These are phyloP conservation scores for Candida pseudocylindracea DNA, from an alignment of 1,139 yeast species.

Conservation along the genomic window DNA sequence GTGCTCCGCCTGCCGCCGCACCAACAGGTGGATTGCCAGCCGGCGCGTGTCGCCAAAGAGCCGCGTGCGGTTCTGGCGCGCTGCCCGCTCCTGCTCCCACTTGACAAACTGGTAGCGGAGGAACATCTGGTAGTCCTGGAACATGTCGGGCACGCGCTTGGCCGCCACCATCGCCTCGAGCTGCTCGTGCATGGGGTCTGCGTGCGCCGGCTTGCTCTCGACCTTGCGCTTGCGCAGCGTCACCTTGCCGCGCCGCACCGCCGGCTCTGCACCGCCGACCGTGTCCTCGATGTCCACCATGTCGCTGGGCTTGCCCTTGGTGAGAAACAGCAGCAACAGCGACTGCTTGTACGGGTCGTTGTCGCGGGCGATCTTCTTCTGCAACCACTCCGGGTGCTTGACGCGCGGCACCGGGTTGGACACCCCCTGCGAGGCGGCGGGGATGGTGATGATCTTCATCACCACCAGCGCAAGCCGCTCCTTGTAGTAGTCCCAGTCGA, in stretches of 20 bases:
- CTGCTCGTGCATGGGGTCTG: slow-evolving; percentile 16
- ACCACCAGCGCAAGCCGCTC: slow-evolving; percentile 85
- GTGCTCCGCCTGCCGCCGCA: no score
- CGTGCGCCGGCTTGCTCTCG: slow-evolving; percentile 4
- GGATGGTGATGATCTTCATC: slow-evolving; percentile 88
- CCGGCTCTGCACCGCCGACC: slow-evolving; percentile 13
- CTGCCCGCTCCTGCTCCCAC: slow-evolving; percentile 61
- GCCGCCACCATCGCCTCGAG: slow-evolving; percentile 8
- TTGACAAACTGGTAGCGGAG: slow-evolving; percentile 60
- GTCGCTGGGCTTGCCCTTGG: slow-evolving; percentile 8
- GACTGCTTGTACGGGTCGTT: slow-evolving; percentile 58
- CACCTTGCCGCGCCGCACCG: slow-evolving; percentile 26
- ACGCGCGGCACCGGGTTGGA: slow-evolving; percentile 92
- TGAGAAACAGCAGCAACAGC: slow-evolving; percentile 35
- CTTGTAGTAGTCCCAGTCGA: slow-evolving; percentile 87
- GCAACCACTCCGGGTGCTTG: slow-evolving; percentile 87
- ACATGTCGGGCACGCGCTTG: slow-evolving; percentile 37
- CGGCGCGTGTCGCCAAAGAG: slow-evolving; percentile 42
- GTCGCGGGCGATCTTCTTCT: slow-evolving; percentile 30
- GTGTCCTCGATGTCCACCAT: slow-evolving; percentile 67
- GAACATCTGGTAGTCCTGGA: slow-evolving; percentile 57
- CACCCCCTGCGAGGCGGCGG: slow-evolving; percentile 85
- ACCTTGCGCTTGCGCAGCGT: slow-evolving; percentile 17
- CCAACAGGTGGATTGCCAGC: no score
- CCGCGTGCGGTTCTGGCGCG: slow-evolving; percentile 47